Evolutionary conservation across 352 stramenopile species (phyloP), one percentile per base, ranked within the genome.

Genomic region (Phytophthora pluvialis): DNA sequence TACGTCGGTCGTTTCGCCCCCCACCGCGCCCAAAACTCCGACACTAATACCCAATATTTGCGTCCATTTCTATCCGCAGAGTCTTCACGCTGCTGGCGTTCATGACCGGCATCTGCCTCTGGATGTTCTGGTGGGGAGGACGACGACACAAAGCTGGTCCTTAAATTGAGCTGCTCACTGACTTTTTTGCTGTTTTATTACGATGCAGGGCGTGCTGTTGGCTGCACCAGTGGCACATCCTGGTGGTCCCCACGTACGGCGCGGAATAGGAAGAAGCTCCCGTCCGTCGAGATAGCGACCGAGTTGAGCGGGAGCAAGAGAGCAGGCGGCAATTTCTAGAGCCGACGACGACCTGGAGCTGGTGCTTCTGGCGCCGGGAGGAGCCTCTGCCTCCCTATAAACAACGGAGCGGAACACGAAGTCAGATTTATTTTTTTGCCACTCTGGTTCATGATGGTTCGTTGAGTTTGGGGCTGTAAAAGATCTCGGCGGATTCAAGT

Each of bases 221-320:
- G 88, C 59, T 96, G 59, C 88, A 96, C 72, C 88, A 96, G 78
- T 96, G 88, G 88, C 88, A 96, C 78, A 89, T 94, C 52, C 72
- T 96, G 44, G 77, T 96, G 39, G 86, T 93, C 29, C 88, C 88
- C 39, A 93, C 84, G 15, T 94, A 90, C 62, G 75, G 73, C 33
- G 74, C 74, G 26, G 86, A 94, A 78, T 93, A 93, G 55, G 18
- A 55, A 45, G 32, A 45, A 38, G 8, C 31, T 3, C 12, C 16
- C 10, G 16, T 21, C 6, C 1, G 16, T 45, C 39, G 4, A 16
- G 4, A 26, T 43, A 40, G 31, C 18, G 39, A 31, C 31, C 9
- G 12, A 53, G 8, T 21, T 45, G 18, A 28, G 47, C 33, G 38
- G 28, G 47, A 39, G 36, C 13, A 52, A 42, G 31, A 64, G 26